A percentile compares a stretch with the other conserved stretches of the same genome.
Conservation (phyloP, 441 rosid genomes). For the Jatropha podagrica region DNA sequence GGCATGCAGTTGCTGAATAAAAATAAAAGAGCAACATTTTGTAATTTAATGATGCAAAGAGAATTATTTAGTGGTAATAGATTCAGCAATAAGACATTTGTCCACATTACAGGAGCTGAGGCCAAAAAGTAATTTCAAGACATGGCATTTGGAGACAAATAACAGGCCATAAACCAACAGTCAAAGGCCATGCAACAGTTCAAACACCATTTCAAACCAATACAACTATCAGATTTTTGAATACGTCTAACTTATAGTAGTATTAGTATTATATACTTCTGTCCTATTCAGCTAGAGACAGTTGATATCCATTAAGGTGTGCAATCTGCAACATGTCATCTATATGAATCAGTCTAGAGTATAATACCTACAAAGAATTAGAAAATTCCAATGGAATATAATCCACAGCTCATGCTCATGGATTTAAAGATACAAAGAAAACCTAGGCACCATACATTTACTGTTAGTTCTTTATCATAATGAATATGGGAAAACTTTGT, state of each 20-base stretch:
- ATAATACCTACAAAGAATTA: neutral
- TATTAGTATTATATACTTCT: neutral
- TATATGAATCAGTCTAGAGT: neutral
- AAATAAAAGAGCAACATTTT: neutral
- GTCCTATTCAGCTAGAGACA: neutral
- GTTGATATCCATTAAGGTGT: neutral
- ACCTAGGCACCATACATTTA: neutral
- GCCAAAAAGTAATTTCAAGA: neutral
- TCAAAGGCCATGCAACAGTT: neutral
- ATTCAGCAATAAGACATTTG: neutral
- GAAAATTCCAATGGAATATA: neutral
- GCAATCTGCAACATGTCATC: neutral
- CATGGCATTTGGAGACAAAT: neutral
- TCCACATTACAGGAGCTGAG: neutral
- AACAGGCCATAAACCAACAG: neutral
- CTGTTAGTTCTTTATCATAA: neutral
- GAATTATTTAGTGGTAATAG: neutral
- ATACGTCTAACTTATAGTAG: neutral
- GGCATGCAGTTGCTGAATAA: neutral
- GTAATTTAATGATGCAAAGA: neutral
- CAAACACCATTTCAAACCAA: neutral
- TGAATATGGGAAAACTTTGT: neutral
- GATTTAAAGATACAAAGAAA: neutral
- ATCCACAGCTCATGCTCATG: neutral
- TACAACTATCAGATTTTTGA: slow-evolving; percentile 1